Base-by-base conservation (phyloP, 202 grass and related monocot species). In the Hordeum pubiflorum region DNA sequence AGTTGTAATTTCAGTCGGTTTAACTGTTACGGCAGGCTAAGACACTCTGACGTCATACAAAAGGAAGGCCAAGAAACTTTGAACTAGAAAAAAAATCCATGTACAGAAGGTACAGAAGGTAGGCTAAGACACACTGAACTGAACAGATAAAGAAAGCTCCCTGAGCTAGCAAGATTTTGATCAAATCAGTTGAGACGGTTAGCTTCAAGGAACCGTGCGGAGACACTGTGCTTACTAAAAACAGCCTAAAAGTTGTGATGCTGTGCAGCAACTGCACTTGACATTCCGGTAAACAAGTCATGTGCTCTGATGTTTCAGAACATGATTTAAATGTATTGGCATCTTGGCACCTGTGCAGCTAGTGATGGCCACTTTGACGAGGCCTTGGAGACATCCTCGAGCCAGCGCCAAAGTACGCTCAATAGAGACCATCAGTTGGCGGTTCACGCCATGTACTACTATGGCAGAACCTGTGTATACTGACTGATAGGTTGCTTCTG, bases 251-350 rank as follows among this genome's bases (percentile, higher is more conserved):
- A 59, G 57, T 26, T 59, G 22, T 26, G 57, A 59, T 26, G 57
- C 22, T 59, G 3, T 58, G 43, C 41, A 66, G 74, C 46, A 15
- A 69, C 18, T 23, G 13, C 66, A 44, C 14, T 58, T 58, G 27
- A 9, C 18, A 21, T 76, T 40, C 67, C 36, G 64, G 43, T 60
- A 52, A 78, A 78, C 52, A 60, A 36, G 40, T 60, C 6, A 52
- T 27, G 21, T 13, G 57, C 57, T 77, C 54, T 69, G 13, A 77
- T 48, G 1, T 71, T 78, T 81, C 38, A 81, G 55, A 18, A 66
- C 11, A 66, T 36, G 20, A 7, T 50, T 50, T 50, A 50, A 50
- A 50, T 50, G 46, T 50, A 50, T 50, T 17, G 46, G 14, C 46
- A 50, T 50, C 46, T 50, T 50, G 46, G 46, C 46, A 50, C 63